A percentile compares a stretch with the other conserved stretches of the same genome.
Conservation (phyloP, 257 asterid species). For the Capsicum chinense region DNA sequence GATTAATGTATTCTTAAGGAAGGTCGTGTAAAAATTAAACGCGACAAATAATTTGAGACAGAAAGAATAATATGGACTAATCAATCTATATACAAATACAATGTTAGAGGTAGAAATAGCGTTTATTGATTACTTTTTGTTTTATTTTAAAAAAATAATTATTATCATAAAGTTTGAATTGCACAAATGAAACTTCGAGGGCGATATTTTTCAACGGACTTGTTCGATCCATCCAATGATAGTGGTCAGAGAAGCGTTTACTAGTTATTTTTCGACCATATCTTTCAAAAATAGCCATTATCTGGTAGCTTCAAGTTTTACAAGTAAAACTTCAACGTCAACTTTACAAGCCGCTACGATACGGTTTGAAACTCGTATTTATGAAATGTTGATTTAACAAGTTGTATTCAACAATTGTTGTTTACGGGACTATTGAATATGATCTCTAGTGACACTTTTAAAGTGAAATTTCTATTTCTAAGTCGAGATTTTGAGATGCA, state of each 20-base stretch:
- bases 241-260: too few relatives aligned
- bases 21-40: too few relatives aligned
- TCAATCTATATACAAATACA: too few relatives aligned
- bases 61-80: too few relatives aligned
- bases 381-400: not conserved
- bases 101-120: not conserved
- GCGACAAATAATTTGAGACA: too few relatives aligned
- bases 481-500: not conserved
- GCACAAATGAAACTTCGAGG: too few relatives aligned
- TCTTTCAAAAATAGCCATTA: not conserved
- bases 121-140: not conserved
- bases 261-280: too few relatives aligned
- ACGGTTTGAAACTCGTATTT: not conserved
- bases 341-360: not conserved
- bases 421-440: not conserved
- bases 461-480: not conserved
- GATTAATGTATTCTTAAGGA: too few relatives aligned
- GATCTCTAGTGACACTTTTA: not conserved
- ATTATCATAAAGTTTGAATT: too few relatives aligned
- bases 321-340: not conserved
- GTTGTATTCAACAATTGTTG: not conserved
- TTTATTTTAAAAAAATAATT: too few relatives aligned
- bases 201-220: too few relatives aligned
- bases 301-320: not conserved
- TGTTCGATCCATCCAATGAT: too few relatives aligned